phyloP scores from a whole-genome alignment of 1,139 yeast genomes.

The Nakaseomyces uthaithaninus region DNA sequence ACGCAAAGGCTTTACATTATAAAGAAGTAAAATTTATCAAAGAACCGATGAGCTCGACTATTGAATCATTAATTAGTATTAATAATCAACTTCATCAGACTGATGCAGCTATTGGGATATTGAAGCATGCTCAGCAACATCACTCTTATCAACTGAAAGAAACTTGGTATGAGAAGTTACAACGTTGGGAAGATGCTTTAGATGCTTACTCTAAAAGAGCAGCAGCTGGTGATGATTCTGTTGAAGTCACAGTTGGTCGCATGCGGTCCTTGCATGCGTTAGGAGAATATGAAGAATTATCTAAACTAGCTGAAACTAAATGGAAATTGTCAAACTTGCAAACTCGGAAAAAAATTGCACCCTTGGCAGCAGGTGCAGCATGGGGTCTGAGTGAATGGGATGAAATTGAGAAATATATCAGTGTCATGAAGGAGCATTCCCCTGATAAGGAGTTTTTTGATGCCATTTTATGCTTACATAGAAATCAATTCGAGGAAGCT shows the following conservation, averaged over 20 bases:
- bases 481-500: conserved; percentile 81
- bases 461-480: conserved; percentile 78
- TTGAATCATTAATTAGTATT: conserved; percentile 84
- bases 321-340: conserved; percentile 75
- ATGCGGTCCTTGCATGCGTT: conserved; percentile 96
- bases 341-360: conserved; percentile 77
- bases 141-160: conserved; percentile 89
- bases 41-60: conserved; percentile 86
- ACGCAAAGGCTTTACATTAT: conserved; percentile 93
- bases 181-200: conserved; percentile 97
- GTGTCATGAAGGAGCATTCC: conserved; percentile 84
- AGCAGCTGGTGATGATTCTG: conserved; percentile 40
- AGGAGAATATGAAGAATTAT: conserved; percentile 95
- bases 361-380: conserved; percentile 96
- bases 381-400: conserved; percentile 99
- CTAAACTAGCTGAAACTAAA: conserved; percentile 76
- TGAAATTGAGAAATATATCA: conserved; percentile 83
- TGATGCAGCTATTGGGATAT: conserved; percentile 95
- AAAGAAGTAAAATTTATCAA: conserved; percentile 91
- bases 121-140: conserved; percentile 90
- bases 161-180: conserved; percentile 95
- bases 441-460: conserved; percentile 94
- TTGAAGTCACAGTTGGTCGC: conserved; percentile 89
- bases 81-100: conserved; percentile 93
- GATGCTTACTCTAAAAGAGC: conserved; percentile 76